Conservation (phyloP, 257 asterid genomes). For the Nicotiana tomentosiformis region DNA sequence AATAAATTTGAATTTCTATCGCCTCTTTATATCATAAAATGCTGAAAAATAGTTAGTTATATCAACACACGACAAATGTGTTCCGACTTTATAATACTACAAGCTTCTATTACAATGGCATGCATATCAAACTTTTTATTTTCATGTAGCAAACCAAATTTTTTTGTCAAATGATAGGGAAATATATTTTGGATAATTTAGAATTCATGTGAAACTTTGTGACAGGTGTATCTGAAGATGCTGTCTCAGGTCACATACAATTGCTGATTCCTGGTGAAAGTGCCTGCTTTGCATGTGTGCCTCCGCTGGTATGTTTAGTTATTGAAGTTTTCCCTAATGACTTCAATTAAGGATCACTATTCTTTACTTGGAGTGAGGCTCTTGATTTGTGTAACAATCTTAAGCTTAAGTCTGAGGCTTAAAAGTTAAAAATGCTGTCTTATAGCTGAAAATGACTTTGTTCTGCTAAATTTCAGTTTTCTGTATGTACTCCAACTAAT, state of each 20-base stretch:
- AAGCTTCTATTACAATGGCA: too few relatives aligned
- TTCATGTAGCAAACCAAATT: background rate
- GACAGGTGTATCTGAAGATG: constrained; percentile 95
- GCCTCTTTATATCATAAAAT: too few relatives aligned
- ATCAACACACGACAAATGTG: too few relatives aligned
- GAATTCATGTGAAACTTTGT: background rate
- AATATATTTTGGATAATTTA: background rate
- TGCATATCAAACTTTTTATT: background rate
- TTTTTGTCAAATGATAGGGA: background rate
- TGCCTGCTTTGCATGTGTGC: constrained; percentile 99
- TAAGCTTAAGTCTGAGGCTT: background rate
- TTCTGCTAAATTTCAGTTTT: background rate
- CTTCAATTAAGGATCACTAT: background rate
- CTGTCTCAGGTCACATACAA: constrained; percentile 98
- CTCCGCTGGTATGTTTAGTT: constrained; percentile 72
- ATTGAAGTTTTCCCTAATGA: background rate
- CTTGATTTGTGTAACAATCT: background rate
- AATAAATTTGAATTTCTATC: too few relatives aligned
- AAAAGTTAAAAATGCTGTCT: background rate
- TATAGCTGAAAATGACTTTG: background rate
- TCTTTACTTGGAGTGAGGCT: background rate
- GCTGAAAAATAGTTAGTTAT: too few relatives aligned
- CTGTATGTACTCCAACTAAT: background rate
- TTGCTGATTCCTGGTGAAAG: constrained; percentile 94
- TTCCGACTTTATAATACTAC: too few relatives aligned